Evolutionary conservation across 2,329 filamentous ascomycete species (phyloP).

Genomic region (Aspergillus sp.): DNA sequence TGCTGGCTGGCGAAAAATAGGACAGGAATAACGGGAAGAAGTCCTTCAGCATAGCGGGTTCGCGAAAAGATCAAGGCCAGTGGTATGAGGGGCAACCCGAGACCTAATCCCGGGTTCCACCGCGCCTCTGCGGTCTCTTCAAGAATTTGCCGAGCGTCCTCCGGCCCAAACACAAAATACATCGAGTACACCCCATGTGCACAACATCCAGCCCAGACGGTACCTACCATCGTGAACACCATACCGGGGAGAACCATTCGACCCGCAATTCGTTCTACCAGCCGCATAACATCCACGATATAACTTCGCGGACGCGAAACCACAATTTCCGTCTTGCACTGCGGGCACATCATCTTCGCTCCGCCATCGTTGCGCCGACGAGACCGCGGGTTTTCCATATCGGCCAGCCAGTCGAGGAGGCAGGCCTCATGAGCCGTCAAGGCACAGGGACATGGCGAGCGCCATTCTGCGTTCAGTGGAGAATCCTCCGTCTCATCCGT

Average conservation of each 20-base stretch:
- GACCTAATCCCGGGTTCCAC: conserved; percentile 46
- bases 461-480: conserved; percentile 61
- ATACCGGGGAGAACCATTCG: conserved; percentile 60
- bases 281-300: conserved; percentile 60
- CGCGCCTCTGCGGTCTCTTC: conserved; percentile 29
- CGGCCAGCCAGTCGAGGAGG: conserved; percentile 86
- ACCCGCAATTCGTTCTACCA: conserved; percentile 51
- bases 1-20: conserved; percentile 46
- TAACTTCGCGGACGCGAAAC: conserved; percentile 68
- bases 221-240: conserved; percentile 44
- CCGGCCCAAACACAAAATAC: conserved; percentile 58
- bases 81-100: conserved; percentile 62
- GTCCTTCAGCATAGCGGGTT: conserved; percentile 55
- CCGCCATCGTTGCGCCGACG: conserved; percentile 42
- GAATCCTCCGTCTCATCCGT: conserved; percentile 58
- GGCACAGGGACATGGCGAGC: conserved; percentile 82
- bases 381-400: conserved; percentile 62
- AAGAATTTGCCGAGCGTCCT: conserved; percentile 54
- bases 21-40: conserved; percentile 58
- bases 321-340: conserved; percentile 77
- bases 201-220: conserved; percentile 46
- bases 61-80: conserved; percentile 62
- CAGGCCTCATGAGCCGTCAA: conserved; percentile 86
- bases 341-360: conserved; percentile 71
- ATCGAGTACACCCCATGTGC: conserved; percentile 58